A percentile compares a stretch with the other conserved stretches of the same genome.
phyloP scores from a whole-genome alignment of 164 flowering plant species.

The Stephania japonica region DNA sequence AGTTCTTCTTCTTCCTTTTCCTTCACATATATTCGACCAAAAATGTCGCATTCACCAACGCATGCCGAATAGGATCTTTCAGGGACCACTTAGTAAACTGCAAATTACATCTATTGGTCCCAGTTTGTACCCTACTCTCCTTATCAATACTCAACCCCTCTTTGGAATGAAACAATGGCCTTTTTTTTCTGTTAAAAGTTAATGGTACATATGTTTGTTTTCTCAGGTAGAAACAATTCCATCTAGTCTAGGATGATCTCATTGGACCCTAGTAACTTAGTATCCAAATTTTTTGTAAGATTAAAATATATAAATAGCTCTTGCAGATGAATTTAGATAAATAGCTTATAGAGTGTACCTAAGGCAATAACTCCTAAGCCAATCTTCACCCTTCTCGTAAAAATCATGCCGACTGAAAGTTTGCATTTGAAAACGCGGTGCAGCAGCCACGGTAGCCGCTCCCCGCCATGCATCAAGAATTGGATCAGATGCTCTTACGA shows the following conservation, averaged over 20 bases:
- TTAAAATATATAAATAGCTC: background rate
- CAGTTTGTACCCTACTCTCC: too few species aligned
- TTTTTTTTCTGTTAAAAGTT: too few species aligned
- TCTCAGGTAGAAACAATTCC: too few species aligned
- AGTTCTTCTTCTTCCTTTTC: background rate
- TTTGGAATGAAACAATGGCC: too few species aligned
- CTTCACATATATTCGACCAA: background rate
- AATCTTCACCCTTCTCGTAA: constrained; percentile 85
- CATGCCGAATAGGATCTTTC: background rate
- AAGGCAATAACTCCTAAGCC: constrained; percentile 63
- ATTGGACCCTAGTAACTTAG: background rate
- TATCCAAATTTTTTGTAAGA: background rate
- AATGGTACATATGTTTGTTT: too few species aligned
- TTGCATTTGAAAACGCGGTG: constrained; percentile 44
- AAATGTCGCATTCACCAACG: background rate
- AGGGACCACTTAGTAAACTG: background rate
- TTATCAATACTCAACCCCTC: too few species aligned
- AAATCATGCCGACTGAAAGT: constrained; percentile 71
- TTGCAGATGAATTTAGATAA: background rate
- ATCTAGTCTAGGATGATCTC: too few species aligned
- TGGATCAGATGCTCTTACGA: constrained; percentile 68
- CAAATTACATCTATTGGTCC: background rate
- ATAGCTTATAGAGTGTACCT: constrained; percentile 42
- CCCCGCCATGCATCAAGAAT: constrained; percentile 94
- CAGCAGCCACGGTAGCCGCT: constrained; percentile 67